Percentiles rank a stretch among this genome's conserved stretches.
Evolutionary conservation across 441 rosid species (phyloP).

Genomic region (Gossypium gossypioides): DNA sequence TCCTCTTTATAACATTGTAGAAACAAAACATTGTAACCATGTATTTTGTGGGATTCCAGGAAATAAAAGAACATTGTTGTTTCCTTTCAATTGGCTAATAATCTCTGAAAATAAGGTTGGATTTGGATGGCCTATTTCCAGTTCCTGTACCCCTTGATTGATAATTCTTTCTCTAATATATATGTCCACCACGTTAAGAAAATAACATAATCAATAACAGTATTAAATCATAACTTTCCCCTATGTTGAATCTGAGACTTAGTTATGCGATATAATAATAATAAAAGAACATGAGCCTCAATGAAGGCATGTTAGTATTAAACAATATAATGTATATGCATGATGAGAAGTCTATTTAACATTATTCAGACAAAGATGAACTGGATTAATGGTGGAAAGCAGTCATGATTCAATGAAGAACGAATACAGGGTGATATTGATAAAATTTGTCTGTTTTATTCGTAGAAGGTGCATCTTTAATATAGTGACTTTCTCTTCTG

Average conservation of each 20-base stretch:
- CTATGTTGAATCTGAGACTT: background rate
- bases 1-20: background rate
- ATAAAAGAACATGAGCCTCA: background rate
- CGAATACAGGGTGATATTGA: background rate
- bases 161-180: background rate
- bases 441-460: background rate
- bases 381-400: background rate
- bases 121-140: background rate
- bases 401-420: background rate
- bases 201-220: background rate
- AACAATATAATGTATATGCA: background rate
- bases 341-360: background rate
- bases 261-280: background rate
- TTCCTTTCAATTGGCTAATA: background rate
- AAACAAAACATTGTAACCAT: background rate
- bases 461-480: background rate
- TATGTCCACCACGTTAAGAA: background rate
- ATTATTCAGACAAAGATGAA: background rate
- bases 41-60: background rate
- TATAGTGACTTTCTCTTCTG: conserved; percentile 8
- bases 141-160: background rate
- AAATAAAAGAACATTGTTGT: background rate
- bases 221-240: background rate
- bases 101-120: background rate
- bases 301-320: background rate